phyloP scores from a whole-genome alignment of 2,329 filamentous ascomycete species.

The Pseudopyricularia javanii region DNA sequence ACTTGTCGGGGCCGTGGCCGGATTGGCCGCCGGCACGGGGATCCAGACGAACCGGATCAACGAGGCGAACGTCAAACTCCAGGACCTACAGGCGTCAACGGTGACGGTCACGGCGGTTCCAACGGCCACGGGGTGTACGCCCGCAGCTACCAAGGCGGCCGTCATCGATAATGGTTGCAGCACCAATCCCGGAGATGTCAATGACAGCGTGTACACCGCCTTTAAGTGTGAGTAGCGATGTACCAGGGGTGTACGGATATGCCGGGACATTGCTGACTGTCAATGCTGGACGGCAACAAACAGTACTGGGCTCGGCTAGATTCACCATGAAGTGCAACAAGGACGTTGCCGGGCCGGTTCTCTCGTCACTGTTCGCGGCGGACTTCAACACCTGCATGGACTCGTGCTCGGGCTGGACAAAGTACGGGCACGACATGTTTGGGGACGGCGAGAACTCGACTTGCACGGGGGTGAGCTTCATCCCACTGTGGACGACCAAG shows the following conservation, averaged over 20 bases:
- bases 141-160: slow-evolving; percentile 7
- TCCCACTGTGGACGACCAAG: slow-evolving; percentile 28
- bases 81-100: slow-evolving; percentile 13
- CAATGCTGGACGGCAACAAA: background rate
- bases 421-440: slow-evolving; percentile 16
- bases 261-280: background rate
- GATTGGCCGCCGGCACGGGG: slow-evolving; percentile 30
- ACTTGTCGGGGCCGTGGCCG: slow-evolving; percentile 26
- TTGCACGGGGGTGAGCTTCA: slow-evolving; percentile 26
- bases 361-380: slow-evolving; percentile 27
- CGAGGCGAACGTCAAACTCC: slow-evolving; percentile 19
- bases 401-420: slow-evolving; percentile 28
- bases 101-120: slow-evolving; percentile 1
- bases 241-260: background rate
- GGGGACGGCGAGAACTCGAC: slow-evolving; percentile 17
- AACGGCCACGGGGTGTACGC: background rate
- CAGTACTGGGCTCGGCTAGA: slow-evolving; percentile 22
- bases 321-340: slow-evolving; percentile 31
- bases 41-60: slow-evolving; percentile 26
- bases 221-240: slow-evolving; percentile 18
- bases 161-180: slow-evolving; percentile 27
- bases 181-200: slow-evolving; percentile 18
- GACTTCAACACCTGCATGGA: slow-evolving; percentile 33
- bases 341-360: slow-evolving; percentile 22
- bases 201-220: slow-evolving; percentile 24